A percentile compares a stretch with the other conserved stretches of the same genome.
Evolutionary conservation across 768 basidiomycete genomes (phyloP).

Genomic region (Rhodotorula paludigena): DNA sequence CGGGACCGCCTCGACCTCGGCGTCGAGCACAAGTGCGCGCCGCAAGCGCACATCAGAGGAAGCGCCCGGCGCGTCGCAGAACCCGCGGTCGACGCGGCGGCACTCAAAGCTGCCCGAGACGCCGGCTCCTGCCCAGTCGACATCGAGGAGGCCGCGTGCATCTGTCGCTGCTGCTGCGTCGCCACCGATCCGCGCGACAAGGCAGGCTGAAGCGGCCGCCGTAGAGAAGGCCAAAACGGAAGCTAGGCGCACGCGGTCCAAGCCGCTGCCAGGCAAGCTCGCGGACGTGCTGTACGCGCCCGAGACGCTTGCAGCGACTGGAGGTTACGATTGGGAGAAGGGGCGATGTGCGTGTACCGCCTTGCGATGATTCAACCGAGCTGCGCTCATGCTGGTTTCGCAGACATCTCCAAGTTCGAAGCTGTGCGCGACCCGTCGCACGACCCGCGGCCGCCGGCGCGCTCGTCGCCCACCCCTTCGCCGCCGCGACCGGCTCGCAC

Average conservation of each 20-base stretch:
- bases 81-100: conserved; percentile 5
- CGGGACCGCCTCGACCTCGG: background rate
- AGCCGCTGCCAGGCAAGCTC: conserved; percentile 23
- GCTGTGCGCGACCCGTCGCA: conserved; percentile 11
- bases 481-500: background rate
- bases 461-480: conserved; percentile 2
- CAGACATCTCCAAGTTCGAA: conserved; percentile 28
- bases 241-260: conserved; percentile 18
- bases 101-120: conserved; percentile 8
- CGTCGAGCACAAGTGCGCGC: background rate
- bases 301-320: conserved; percentile 19
- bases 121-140: background rate
- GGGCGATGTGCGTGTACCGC: conserved; percentile 8
- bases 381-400: too few species aligned
- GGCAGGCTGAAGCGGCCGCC: background rate
- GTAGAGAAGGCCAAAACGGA: background rate
- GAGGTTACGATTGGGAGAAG: conserved; percentile 28
- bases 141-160: conserved; percentile 14
- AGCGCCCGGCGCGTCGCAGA: background rate
- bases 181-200: background rate
- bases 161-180: background rate
- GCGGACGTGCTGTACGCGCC: conserved; percentile 28
- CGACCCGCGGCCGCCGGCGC: conserved; percentile 18
- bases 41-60: conserved; percentile 3
- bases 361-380: fast-evolving